Percentiles rank a stretch among this genome's conserved stretches.
Evolutionary conservation across 2,329 filamentous ascomycete species (phyloP).

Genomic region (Paracoccidioides lutzii): DNA sequence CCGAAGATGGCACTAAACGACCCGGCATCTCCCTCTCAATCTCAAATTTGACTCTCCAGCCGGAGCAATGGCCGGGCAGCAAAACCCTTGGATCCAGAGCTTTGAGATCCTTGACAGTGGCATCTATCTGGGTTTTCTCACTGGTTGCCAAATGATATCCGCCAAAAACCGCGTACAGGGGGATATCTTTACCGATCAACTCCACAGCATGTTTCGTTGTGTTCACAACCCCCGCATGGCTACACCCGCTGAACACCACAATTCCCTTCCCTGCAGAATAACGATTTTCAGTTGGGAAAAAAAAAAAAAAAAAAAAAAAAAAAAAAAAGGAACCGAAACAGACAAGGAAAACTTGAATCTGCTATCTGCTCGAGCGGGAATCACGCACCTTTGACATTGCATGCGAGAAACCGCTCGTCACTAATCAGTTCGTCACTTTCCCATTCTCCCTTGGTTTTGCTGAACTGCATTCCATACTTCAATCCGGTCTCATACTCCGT

Average conservation of each 20-base stretch:
- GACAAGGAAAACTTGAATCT: neutral
- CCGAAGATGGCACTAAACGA: constrained; percentile 38
- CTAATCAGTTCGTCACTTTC: constrained; percentile 32
- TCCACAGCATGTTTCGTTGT: constrained; percentile 35
- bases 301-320: too few relatives aligned
- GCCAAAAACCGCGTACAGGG: constrained; percentile 40
- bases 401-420: constrained; percentile 43
- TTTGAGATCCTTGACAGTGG: constrained; percentile 38
- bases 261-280: constrained; percentile 35
- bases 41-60: constrained; percentile 42
- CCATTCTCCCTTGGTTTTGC: constrained; percentile 12
- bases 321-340: neutral
- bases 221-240: constrained; percentile 44
- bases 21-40: constrained; percentile 42
- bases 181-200: constrained; percentile 23
- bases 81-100: constrained; percentile 36
- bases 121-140: constrained; percentile 31
- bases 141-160: constrained; percentile 43
- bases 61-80: constrained; percentile 44
- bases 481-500: constrained; percentile 40
- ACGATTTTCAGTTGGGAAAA: neutral
- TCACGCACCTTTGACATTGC: constrained; percentile 36
- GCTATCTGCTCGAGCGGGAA: neutral
- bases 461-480: constrained; percentile 34
- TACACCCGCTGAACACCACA: constrained; percentile 45